These are phyloP conservation scores for Jacaranda copaia DNA, from an alignment of 257 asterid genomes.

Conservation along the genomic window DNA sequence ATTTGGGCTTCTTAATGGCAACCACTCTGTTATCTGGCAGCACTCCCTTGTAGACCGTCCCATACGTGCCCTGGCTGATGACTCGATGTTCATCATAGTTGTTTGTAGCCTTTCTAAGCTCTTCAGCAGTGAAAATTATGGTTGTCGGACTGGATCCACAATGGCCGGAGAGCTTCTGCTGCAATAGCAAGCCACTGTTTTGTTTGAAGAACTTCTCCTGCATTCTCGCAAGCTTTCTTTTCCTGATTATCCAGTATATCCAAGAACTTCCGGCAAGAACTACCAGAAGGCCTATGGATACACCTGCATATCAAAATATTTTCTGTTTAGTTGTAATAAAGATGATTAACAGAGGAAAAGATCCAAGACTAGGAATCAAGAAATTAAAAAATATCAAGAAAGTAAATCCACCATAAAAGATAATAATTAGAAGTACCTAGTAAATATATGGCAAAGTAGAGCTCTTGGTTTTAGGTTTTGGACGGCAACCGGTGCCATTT, in stretches of 20 bases:
- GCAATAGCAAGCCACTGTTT: slow-evolving; percentile 48
- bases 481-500: too few species aligned
- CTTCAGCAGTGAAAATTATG: slow-evolving; percentile 43
- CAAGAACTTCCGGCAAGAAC: slow-evolving; percentile 37
- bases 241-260: slow-evolving; percentile 41
- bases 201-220: slow-evolving; percentile 49
- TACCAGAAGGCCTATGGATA: slow-evolving; percentile 18
- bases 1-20: slow-evolving; percentile 46
- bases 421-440: too few species aligned
- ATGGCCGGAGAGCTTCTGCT: slow-evolving; percentile 11
- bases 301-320: not conserved
- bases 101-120: slow-evolving; percentile 49
- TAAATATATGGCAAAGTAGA: too few species aligned
- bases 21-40: slow-evolving; percentile 37
- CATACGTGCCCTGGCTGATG: slow-evolving; percentile 46
- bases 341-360: too few species aligned
- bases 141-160: not conserved
- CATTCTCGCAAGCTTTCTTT: slow-evolving; percentile 36
- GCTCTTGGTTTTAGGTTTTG: too few species aligned
- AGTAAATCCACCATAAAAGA: too few species aligned
- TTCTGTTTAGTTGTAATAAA: too few species aligned
- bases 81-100: slow-evolving; percentile 43
- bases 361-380: too few species aligned
- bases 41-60: slow-evolving; percentile 49
- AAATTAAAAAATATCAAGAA: too few species aligned